These are phyloP conservation scores for Pseudonitzschia multiseries DNA, from an alignment of 108 stramenopile species.

Conservation along the genomic window DNA sequence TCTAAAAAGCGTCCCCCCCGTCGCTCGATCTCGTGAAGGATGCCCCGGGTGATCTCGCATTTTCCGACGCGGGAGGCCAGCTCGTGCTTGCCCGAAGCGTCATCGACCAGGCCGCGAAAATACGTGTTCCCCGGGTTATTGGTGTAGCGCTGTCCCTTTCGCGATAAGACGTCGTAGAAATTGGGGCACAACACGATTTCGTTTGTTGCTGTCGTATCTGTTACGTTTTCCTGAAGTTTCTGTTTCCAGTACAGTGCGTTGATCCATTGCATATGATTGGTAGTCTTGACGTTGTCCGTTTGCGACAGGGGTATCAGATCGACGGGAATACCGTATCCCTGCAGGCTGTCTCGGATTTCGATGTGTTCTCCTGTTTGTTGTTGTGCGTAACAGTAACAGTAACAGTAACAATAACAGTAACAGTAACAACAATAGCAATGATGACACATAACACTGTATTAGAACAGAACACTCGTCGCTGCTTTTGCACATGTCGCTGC, in stretches of 20 bases:
- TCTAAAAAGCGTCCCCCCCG: neutral
- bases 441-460: too few relatives aligned
- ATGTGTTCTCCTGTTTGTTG: neutral
- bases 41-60: neutral
- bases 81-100: neutral
- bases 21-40: neutral
- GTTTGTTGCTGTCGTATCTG: neutral
- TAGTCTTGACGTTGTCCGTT: conserved; percentile 15
- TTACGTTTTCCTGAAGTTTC: neutral
- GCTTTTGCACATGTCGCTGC: too few relatives aligned
- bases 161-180: neutral
- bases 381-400: too few relatives aligned
- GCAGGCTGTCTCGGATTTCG: conserved; percentile 13
- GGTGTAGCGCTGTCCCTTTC: too few relatives aligned
- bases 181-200: neutral
- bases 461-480: too few relatives aligned
- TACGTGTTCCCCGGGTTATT: neutral
- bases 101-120: neutral
- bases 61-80: neutral
- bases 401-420: too few relatives aligned
- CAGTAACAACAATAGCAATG: neutral
- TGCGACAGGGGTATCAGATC: conserved; percentile 13
- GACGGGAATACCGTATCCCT: conserved; percentile 24
- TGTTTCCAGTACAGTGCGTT: neutral
- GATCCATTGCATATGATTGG: conserved; percentile 24